Percentiles rank a stretch among this genome's conserved stretches.
Evolutionary conservation across 164 flowering plant species (phyloP).

Genomic region (Taxillus chinensis): DNA sequence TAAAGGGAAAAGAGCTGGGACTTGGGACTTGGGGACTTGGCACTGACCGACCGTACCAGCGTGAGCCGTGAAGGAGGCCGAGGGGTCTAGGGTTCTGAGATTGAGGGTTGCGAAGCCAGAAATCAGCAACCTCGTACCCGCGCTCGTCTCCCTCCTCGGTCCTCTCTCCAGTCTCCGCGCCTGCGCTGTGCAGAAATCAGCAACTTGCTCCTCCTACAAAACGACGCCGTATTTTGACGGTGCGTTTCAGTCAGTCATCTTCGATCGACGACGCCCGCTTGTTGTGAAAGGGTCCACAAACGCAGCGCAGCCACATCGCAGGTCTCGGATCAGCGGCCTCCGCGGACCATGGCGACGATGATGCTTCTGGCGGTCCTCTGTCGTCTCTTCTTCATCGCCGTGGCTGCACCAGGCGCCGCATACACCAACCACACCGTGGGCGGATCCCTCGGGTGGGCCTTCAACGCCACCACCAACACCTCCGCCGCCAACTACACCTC

Average conservation of each 20-base stretch:
- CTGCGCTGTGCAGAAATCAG: too few relatives aligned
- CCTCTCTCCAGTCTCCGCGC: too few relatives aligned
- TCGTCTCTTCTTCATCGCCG: slow-evolving; percentile 12
- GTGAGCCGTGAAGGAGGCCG: too few relatives aligned
- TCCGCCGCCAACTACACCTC: slow-evolving; percentile 41
- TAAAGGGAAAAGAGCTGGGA: too few relatives aligned
- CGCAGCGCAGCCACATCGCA: background rate
- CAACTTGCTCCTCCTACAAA: too few relatives aligned
- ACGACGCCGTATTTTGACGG: too few relatives aligned
- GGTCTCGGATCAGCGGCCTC: background rate
- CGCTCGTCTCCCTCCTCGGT: too few relatives aligned
- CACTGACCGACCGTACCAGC: too few relatives aligned
- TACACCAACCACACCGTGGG: slow-evolving; percentile 80
- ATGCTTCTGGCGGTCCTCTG: slow-evolving; percentile 9
- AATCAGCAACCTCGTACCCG: too few relatives aligned
- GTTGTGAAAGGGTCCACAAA: slow-evolving; percentile 1
- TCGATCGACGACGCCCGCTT: slow-evolving; percentile 15
- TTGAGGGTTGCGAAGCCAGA: too few relatives aligned
- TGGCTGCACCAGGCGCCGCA: slow-evolving; percentile 24
- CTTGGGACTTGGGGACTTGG: too few relatives aligned
- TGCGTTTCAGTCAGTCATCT: slow-evolving; percentile 6
- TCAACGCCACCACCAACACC: slow-evolving; percentile 43
- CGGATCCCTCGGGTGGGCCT: slow-evolving; percentile 55
- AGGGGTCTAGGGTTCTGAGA: too few relatives aligned
- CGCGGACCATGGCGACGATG: background rate